Evolutionary conservation across 805 yeast genomes (phyloP).

Genomic region (Diddensiella caesifluorescens): DNA sequence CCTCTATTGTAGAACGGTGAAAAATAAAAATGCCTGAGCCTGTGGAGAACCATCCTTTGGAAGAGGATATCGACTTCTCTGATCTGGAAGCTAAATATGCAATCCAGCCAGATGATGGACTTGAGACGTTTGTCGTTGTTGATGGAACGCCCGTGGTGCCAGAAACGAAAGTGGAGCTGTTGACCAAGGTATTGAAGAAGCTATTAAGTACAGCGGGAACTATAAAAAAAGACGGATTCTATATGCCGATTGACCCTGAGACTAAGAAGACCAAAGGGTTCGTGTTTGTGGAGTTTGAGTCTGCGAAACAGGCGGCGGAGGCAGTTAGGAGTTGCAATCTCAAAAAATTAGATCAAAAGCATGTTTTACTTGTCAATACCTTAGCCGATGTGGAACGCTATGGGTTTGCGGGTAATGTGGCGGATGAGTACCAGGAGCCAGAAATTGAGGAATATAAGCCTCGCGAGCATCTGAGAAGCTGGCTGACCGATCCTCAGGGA

Average conservation of each 20-base stretch:
- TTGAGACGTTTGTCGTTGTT: slow-evolving; percentile 75
- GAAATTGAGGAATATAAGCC: slow-evolving; percentile 63
- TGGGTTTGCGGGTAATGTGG: slow-evolving; percentile 57
- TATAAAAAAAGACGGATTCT: slow-evolving; percentile 58
- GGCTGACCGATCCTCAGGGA: slow-evolving; percentile 84
- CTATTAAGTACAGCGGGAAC: slow-evolving; percentile 73
- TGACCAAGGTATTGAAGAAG: slow-evolving; percentile 80
- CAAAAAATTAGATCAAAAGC: slow-evolving; percentile 90
- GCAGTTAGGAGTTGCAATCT: slow-evolving; percentile 80
- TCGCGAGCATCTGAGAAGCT: slow-evolving; percentile 76
- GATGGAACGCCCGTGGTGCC: slow-evolving; percentile 98
- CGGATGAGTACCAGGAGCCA: slow-evolving; percentile 62
- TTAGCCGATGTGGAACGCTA: slow-evolving; percentile 77
- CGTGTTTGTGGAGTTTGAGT: slow-evolving; percentile 70
- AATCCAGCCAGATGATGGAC: slow-evolving; percentile 53
- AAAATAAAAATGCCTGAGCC: slow-evolving; percentile 18
- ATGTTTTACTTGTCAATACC: slow-evolving; percentile 78
- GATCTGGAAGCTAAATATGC: slow-evolving; percentile 77
- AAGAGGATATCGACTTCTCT: slow-evolving; percentile 58
- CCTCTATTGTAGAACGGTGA: neutral
- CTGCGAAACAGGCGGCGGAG: slow-evolving; percentile 59
- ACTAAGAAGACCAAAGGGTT: slow-evolving; percentile 69
- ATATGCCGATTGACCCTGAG: slow-evolving; percentile 68
- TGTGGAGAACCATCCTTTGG: slow-evolving; percentile 20
- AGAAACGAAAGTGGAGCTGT: slow-evolving; percentile 74